phyloP scores from a whole-genome alignment of 2,329 filamentous ascomycete genomes.

The Diaporthe velutina region DNA sequence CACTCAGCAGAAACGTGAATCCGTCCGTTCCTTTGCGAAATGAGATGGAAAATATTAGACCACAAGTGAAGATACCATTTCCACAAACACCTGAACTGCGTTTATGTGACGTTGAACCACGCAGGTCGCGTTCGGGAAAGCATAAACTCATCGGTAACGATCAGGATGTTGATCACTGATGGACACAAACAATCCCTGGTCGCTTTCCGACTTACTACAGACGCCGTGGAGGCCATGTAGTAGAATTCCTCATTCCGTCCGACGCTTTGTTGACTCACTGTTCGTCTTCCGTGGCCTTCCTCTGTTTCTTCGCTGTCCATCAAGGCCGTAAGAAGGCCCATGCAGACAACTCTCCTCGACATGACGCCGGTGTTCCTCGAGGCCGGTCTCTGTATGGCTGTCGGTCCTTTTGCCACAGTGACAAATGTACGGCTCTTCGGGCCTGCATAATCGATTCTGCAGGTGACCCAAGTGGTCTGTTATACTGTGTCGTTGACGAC shows the following conservation, averaged over 20 bases:
- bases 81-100: not conserved
- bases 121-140: not conserved
- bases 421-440: not conserved
- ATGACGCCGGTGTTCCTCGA: slow-evolving; percentile 2
- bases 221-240: not conserved
- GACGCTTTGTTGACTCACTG: not conserved
- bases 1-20: not conserved
- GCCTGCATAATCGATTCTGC: not conserved
- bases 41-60: not conserved
- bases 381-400: not conserved
- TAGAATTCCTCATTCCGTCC: not conserved
- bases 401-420: slow-evolving; percentile 12
- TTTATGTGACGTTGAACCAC: not conserved
- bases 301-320: not conserved
- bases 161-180: not conserved
- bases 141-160: not conserved
- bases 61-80: not conserved
- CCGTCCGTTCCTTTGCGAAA: not conserved
- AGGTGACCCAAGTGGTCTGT: not conserved
- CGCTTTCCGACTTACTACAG: slow-evolving; percentile 2
- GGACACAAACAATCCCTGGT: not conserved
- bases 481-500: not conserved
- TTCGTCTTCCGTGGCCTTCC: slow-evolving; percentile 21
- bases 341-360: not conserved
- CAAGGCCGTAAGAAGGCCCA: not conserved